Evolutionary conservation across 2,329 filamentous ascomycete genomes (phyloP).

Genomic region (Coniella vitis): DNA sequence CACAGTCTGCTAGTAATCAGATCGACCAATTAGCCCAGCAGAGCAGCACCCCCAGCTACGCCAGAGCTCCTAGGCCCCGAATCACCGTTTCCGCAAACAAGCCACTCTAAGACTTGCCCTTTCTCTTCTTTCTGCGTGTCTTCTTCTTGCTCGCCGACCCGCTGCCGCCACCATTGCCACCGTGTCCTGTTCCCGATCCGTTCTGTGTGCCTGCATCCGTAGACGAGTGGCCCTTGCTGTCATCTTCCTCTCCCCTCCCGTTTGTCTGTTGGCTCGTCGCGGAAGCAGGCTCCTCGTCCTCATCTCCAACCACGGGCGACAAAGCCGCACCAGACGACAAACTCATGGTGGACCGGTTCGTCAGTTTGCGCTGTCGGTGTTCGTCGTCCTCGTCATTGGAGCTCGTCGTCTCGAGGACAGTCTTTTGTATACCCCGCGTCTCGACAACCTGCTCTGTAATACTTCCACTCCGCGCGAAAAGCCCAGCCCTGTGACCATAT

Average conservation of each 20-base stretch:
- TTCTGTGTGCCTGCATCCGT: constrained; percentile 6
- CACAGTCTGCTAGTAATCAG: no score
- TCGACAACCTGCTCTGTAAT: constrained; percentile 76
- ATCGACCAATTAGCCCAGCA: no score
- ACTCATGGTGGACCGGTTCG: constrained; percentile 6
- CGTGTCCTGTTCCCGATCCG: constrained; percentile 1
- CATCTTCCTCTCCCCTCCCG: background rate
- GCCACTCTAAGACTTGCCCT: constrained; percentile 24
- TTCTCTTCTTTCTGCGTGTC: constrained; percentile 33
- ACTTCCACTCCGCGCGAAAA: constrained; percentile 60
- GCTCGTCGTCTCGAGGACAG: constrained; percentile 49
- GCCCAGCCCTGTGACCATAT: constrained; percentile 9
- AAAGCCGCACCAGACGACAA: background rate
- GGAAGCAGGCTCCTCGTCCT: constrained; percentile 20
- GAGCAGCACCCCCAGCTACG: background rate
- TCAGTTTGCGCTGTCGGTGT: constrained; percentile 7
- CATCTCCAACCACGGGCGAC: constrained; percentile 11
- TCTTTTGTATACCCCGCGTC: constrained; percentile 66
- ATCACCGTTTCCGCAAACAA: background rate
- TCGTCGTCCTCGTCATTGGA: constrained; percentile 29
- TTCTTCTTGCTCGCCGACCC: constrained; percentile 27
- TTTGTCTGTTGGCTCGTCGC: constrained; percentile 22
- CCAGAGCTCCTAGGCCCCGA: background rate
- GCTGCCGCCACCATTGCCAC: constrained; percentile 8
- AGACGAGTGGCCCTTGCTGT: background rate